Evolutionary conservation across 495 filamentous ascomycete genomes (phyloP).

Genomic region (Amniculicola lignicola): DNA sequence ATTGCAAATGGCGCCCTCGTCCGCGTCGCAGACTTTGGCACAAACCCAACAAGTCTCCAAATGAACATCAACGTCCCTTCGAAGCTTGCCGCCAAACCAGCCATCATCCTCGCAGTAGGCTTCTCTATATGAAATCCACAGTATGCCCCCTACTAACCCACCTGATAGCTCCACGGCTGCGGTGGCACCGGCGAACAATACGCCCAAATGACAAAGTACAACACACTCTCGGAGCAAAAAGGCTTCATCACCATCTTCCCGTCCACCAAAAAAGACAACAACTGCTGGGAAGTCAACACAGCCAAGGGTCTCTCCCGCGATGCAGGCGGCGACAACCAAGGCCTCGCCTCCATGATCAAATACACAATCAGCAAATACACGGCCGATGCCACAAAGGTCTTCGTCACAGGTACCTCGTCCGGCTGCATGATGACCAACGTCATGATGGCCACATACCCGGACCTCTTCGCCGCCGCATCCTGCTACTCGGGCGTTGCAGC

Average conservation of each 20-base stretch:
- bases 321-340: constrained; percentile 15
- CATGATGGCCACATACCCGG: constrained; percentile 19
- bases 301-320: constrained; percentile 4
- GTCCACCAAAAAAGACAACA: constrained; percentile 13
- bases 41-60: constrained; percentile 10
- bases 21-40: constrained; percentile 19
- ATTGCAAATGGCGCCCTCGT: constrained; percentile 13
- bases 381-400: constrained; percentile 13
- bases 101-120: constrained; percentile 30
- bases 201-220: background rate
- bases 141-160: background rate
- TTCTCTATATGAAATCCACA: constrained; percentile 10
- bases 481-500: constrained; percentile 16
- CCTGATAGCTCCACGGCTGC: constrained; percentile 17
- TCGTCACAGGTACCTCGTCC: constrained; percentile 7
- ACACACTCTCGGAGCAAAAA: constrained; percentile 6
- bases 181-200: constrained; percentile 11
- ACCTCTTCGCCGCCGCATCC: constrained; percentile 14
- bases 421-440: constrained; percentile 24
- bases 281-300: constrained; percentile 24
- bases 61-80: constrained; percentile 50
- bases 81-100: constrained; percentile 2
- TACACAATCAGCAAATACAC: constrained; percentile 17
- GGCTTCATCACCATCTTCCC: constrained; percentile 20
- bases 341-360: constrained; percentile 16